Conservation (phyloP, 192 early-diverging fungal genomes). For the Jimgerdemannia lactiflua region DNA sequence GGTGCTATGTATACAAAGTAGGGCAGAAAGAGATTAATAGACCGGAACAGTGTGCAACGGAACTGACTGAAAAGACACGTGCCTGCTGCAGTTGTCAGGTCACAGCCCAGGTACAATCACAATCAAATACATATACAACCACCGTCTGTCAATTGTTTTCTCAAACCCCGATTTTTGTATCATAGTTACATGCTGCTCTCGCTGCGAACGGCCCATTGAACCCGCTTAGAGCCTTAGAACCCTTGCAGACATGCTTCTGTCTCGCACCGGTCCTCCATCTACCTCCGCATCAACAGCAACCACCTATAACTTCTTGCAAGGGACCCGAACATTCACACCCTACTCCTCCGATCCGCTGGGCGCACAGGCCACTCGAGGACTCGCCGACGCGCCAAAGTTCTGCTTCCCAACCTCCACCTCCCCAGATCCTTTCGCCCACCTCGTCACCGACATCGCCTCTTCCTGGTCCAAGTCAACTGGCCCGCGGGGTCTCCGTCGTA, state of each 20-base stretch:
- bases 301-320: neutral
- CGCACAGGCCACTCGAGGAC: neutral
- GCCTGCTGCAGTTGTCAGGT: no score
- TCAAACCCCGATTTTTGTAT: neutral
- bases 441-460: neutral
- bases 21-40: neutral
- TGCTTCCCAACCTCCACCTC: neutral
- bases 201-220: neutral
- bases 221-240: neutral
- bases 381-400: neutral
- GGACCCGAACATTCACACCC: neutral
- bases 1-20: neutral
- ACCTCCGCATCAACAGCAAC: neutral
- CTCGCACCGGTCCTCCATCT: neutral
- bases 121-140: neutral
- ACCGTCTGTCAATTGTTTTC: neutral
- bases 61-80: neutral
- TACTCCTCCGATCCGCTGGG: neutral
- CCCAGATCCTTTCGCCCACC: neutral
- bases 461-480: neutral
- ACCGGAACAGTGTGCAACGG: neutral
- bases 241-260: neutral
- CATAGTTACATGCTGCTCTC: neutral
- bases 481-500: neutral
- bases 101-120: neutral